A percentile compares a stretch with the other conserved stretches of the same genome.
Evolutionary conservation across 2,329 filamentous ascomycete genomes (phyloP).

Genomic region (Alternaria novae-zelandiae): DNA sequence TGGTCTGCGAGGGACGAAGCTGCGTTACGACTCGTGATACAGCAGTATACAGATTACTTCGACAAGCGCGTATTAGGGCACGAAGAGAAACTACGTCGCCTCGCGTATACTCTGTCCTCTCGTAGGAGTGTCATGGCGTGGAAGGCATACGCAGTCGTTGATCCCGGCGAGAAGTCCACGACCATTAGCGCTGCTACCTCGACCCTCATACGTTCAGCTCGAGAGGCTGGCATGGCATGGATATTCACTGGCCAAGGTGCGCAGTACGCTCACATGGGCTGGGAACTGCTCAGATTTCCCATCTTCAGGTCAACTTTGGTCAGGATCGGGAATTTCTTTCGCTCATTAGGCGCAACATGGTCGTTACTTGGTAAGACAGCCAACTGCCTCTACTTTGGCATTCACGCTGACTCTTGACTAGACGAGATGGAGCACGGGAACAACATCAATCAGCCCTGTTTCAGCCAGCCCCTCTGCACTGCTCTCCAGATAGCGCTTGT

Average conservation of each 20-base stretch:
- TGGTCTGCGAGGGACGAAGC: neutral
- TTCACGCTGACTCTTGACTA: neutral
- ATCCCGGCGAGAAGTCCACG: neutral
- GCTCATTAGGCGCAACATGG: neutral
- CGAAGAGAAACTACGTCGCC: neutral
- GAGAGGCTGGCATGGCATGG: neutral
- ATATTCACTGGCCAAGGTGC: neutral
- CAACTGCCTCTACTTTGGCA: neutral
- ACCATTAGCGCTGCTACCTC: neutral
- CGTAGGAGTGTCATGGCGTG: neutral
- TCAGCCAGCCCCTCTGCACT: constrained; percentile 26
- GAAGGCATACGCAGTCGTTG: neutral
- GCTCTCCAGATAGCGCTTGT: constrained; percentile 30
- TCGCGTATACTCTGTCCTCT: neutral
- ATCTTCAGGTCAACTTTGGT: neutral
- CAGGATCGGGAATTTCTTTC: neutral
- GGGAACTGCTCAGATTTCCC: neutral
- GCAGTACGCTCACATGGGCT: neutral
- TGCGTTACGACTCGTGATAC: neutral
- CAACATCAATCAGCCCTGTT: constrained; percentile 7
- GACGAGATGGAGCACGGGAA: neutral
- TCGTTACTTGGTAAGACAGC: neutral
- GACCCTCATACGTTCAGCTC: neutral
- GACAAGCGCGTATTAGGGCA: neutral
- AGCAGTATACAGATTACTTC: neutral